Evolutionary conservation across 1,284 basidiomycete species (phyloP).

Genomic region (Fomitopsis pinicola): DNA sequence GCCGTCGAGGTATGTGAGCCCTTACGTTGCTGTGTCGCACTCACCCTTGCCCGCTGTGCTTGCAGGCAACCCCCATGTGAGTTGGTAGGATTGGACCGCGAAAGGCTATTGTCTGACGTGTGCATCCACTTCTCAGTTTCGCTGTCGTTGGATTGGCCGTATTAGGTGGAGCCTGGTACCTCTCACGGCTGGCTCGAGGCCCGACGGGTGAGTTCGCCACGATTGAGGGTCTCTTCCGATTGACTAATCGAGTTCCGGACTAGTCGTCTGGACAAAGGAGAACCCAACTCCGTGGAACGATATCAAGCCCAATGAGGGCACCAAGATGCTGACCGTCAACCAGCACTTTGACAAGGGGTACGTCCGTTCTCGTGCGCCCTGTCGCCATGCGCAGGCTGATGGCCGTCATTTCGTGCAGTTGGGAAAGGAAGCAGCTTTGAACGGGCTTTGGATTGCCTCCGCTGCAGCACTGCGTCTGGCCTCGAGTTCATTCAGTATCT

Average conservation of each 20-base stretch:
- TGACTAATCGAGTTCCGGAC: not conserved
- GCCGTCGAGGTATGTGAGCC: conserved; percentile 64
- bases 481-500: not conserved
- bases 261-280: conserved; percentile 76
- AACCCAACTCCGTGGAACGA: conserved; percentile 82
- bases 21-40: not conserved
- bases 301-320: conserved; percentile 66
- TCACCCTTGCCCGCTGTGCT: not conserved
- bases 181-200: conserved; percentile 65
- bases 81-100: conserved; percentile 18
- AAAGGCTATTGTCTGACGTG: not conserved
- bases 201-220: conserved; percentile 51
- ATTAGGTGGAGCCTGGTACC: conserved; percentile 68
- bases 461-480: conserved; percentile 2
- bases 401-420: conserved; percentile 37
- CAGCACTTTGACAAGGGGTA: conserved; percentile 72
- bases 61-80: conserved; percentile 76
- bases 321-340: conserved; percentile 65
- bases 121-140: conserved; percentile 44
- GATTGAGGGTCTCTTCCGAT: not conserved
- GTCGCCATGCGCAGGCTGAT: conserved; percentile 6
- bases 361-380: conserved; percentile 10
- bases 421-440: conserved; percentile 68
- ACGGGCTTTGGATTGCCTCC: conserved; percentile 5
- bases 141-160: conserved; percentile 65